Evolutionary conservation across 176 grass and related monocot genomes (phyloP), one percentile per base, ranked within the genome.

Genomic region (Carex scoparia): DNA sequence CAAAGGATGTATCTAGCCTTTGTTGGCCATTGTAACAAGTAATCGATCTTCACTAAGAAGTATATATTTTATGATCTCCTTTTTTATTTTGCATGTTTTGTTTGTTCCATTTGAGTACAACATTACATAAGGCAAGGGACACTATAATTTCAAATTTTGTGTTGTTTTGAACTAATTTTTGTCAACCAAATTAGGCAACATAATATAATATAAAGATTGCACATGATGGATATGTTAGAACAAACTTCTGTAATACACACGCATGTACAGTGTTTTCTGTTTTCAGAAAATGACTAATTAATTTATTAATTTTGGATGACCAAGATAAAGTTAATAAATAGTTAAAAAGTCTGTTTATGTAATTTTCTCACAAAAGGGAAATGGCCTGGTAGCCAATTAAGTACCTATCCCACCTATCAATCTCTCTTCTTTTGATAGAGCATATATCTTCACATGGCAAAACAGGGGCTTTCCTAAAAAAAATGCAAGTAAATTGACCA

Each of bases 21-120:
- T 68, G 80, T 68, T 83, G 67, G 37, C 80, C 80, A 83, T 49
- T 67, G 62, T 42, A 83, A 83, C 4, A 83, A 83, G 80, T 51
- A 83, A 68, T 54, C 33, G 68, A 68, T 54, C 33, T 83, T 68
- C 35, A 65, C 19, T 81, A 4, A 61, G 55, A 70, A 16, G 14
- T 70, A 23, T 23, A 23, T 23, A 66, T 69, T 66, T 42, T 9
- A 44, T 31, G 3, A 56, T 77, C 73, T 33, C 2, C 2, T 46
- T 56, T 56, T 77, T 33, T 13, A 4, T 55, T 76, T 32, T 32
- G 56, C 73, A 77, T 1, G 10, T 77, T 77, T 77, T 30, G 42
- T 77, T 30, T 31, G 27, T 55, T 73, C 42, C n/a, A 42, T 44
- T 44, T 70, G 7, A n/a, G 68, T 2, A 6, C 33, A 65, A 65